phyloP scores from a whole-genome alignment of 2,329 filamentous ascomycete genomes.

The Monascus ruber region DNA sequence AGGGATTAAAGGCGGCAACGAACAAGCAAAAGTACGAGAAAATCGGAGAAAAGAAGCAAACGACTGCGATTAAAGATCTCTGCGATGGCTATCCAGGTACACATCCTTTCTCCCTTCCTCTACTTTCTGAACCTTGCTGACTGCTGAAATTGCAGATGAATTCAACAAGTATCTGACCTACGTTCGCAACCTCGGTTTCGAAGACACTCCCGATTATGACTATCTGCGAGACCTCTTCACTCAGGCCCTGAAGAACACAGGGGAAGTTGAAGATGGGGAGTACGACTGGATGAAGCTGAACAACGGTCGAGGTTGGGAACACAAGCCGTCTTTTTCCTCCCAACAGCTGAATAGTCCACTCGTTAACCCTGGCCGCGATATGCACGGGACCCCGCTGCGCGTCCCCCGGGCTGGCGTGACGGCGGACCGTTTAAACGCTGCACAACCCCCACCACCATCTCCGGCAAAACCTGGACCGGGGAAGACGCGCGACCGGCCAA shows the following conservation, averaged over 20 bases:
- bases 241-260: constrained; percentile 84
- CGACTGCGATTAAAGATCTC: constrained; percentile 89
- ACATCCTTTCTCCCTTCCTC: constrained; percentile 5
- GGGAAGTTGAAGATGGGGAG: constrained; percentile 92
- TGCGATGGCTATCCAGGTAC: constrained; percentile 82
- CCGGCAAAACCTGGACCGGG: constrained; percentile 67
- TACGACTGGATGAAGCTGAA: constrained; percentile 99
- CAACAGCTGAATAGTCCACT: constrained; percentile 38
- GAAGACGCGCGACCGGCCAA: constrained; percentile 63
- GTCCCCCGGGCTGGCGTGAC: constrained; percentile 56
- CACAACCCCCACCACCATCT: constrained; percentile 78
- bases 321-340: constrained; percentile 52
- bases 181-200: constrained; percentile 93
- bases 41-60: constrained; percentile 99
- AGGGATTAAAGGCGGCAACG: constrained; percentile 56
- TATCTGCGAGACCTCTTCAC: constrained; percentile 95
- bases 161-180: constrained; percentile 97
- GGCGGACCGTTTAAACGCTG: constrained; percentile 83
- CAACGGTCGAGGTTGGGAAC: constrained; percentile 87
- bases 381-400: constrained; percentile 57
- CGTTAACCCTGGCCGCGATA: constrained; percentile 58
- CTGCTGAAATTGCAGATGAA: constrained; percentile 49
- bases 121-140: neutral
- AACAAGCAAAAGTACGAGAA: constrained; percentile 99
- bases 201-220: constrained; percentile 97